Percentiles rank a stretch among this genome's conserved stretches.
Evolutionary conservation across 345 rosid species (phyloP).

Genomic region (Gossypium rotundifolium): DNA sequence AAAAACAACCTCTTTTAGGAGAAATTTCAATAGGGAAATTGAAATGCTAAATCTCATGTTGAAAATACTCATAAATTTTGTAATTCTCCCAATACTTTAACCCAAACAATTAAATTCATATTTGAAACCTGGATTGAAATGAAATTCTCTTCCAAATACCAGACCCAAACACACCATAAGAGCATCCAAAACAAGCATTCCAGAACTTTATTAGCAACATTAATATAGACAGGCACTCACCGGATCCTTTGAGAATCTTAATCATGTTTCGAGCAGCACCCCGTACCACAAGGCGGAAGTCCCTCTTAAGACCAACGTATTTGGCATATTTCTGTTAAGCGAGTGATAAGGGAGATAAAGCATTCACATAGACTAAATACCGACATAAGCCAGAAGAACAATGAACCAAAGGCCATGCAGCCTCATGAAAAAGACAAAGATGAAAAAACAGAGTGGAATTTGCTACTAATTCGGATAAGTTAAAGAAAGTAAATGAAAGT

Average conservation of each 20-base stretch:
- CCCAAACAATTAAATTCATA: background rate
- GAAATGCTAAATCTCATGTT: background rate
- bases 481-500: background rate
- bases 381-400: conserved; percentile 7
- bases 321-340: conserved; percentile 70
- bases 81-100: background rate
- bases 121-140: background rate
- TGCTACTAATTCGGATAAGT: conserved; percentile 7
- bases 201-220: background rate
- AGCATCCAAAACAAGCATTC: background rate
- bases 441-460: background rate
- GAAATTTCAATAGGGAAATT: background rate
- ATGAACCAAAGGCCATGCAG: conserved; percentile 4
- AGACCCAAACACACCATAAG: background rate
- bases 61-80: background rate
- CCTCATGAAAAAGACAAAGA: background rate
- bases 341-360: conserved; percentile 21
- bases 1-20: background rate
- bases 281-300: conserved; percentile 89
- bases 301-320: conserved; percentile 87
- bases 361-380: conserved; percentile 5
- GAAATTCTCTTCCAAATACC: background rate
- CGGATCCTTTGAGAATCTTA: conserved; percentile 68
- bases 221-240: conserved; percentile 34
- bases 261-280: conserved; percentile 98